Conservation (phyloP, 495 filamentous ascomycete genomes). For the Xylaria venustula region DNA sequence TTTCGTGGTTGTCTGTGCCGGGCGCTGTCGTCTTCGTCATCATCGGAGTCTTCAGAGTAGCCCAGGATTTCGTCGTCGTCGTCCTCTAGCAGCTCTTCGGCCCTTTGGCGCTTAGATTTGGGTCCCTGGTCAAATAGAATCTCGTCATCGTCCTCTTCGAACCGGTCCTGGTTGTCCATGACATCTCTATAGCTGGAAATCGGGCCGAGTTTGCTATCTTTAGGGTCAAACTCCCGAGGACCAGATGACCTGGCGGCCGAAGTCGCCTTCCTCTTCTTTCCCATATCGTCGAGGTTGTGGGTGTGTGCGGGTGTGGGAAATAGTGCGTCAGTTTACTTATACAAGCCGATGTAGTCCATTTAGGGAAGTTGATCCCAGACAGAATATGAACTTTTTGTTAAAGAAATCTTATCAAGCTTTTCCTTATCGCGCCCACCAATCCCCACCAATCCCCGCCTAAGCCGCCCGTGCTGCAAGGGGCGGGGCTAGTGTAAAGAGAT, state of each 20-base stretch:
- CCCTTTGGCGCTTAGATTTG: slow-evolving; percentile 71
- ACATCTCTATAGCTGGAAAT: slow-evolving; percentile 77
- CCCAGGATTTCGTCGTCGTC: slow-evolving; percentile 89
- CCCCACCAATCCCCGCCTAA: neutral
- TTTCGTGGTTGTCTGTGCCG: slow-evolving; percentile 19
- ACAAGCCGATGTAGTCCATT: too few relatives aligned
- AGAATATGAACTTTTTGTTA: slow-evolving; percentile 22
- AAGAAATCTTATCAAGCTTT: slow-evolving; percentile 3
- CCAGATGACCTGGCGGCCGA: slow-evolving; percentile 40
- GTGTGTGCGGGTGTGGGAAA: too few relatives aligned
- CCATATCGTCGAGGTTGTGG: slow-evolving; percentile 52
- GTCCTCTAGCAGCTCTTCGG: slow-evolving; percentile 56
- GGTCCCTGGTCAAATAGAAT: slow-evolving; percentile 80
- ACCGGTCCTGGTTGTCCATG: slow-evolving; percentile 90
- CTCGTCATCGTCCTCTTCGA: slow-evolving; percentile 78
- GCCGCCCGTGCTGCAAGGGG: neutral
- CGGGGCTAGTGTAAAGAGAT: too few relatives aligned
- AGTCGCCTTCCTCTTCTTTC: slow-evolving; percentile 75
- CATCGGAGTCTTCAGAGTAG: slow-evolving; percentile 57
- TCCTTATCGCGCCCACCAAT: neutral
- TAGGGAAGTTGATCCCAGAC: neutral
- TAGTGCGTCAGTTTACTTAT: too few relatives aligned
- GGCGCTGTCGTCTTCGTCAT: slow-evolving; percentile 48
- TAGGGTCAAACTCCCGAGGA: slow-evolving; percentile 50
- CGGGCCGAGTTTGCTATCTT: slow-evolving; percentile 54